Evolutionary conservation across 169 alveolate species (phyloP), one percentile per base, ranked within the genome.

Genomic region (Plasmodium berghei): DNA sequence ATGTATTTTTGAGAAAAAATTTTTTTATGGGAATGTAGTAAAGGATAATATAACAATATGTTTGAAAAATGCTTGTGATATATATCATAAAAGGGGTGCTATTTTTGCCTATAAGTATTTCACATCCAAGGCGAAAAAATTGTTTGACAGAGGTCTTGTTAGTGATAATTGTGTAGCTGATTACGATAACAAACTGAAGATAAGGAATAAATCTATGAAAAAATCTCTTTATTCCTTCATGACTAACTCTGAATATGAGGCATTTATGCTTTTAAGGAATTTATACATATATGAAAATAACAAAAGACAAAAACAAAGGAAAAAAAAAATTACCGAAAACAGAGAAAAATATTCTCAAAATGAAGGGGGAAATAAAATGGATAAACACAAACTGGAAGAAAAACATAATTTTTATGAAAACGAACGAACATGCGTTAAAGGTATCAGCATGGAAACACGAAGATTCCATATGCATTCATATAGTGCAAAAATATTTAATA

Each of bases 181-280:
- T 45, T 58, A 85, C 48, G 28, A 64, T n/a, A 64, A 18, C 9
- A 28, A 64, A 64, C 46, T 20, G n/a, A 34, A 34, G 0, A 34
- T 34, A 34, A 5, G 42, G 3, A 24, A 59, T 6, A 40, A 10
- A 9, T 48, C 9, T 42, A 24, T 26, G 18, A 40, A 86, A 22
- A 86, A 86, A 63, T 54, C 46, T 42, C 26, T 86, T 8, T 86
- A n/a, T 71, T 72, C 91, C 14, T 86, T 70, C 52, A 71, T 86
- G 91, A 86, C 86, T 5, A 86, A 86, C 61, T 86, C 91, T 20
- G 91, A 86, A 56, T 86, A 86, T 63, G 91, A 86, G 45, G 91
- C 91, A 14, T 86, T 58, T 72, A 59, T 86, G 46, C 85, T 86
- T n/a, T 74, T 86, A 18, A 73, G 87, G 0, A 86, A 72, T 72